Percentiles rank a stretch among this genome's conserved stretches.
These are phyloP conservation scores for Calonectria hongkongensis DNA, from an alignment of 2,329 filamentous ascomycete species.

Conservation along the genomic window DNA sequence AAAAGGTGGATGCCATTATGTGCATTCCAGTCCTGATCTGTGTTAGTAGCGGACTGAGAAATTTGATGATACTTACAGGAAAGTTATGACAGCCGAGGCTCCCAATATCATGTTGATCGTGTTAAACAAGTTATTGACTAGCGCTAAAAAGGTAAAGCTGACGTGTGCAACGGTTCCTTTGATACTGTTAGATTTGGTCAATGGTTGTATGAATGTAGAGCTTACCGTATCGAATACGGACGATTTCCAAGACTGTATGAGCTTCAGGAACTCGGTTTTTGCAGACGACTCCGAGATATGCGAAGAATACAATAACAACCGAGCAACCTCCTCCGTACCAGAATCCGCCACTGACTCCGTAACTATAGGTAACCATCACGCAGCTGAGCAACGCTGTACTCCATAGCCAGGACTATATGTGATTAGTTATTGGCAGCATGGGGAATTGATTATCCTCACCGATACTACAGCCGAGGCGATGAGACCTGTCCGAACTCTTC, in stretches of 20 bases:
- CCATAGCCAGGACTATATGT: slow-evolving; percentile 39
- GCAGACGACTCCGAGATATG: slow-evolving; percentile 89
- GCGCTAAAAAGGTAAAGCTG: slow-evolving; percentile 86
- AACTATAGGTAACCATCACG: slow-evolving; percentile 39
- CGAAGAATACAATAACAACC: slow-evolving; percentile 83
- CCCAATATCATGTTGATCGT: slow-evolving; percentile 92
- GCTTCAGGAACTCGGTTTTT: slow-evolving; percentile 91
- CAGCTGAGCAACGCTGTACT: slow-evolving; percentile 40
- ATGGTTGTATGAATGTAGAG: background rate
- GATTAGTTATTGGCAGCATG: background rate
- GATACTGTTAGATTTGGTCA: background rate
- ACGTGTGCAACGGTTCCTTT: slow-evolving; percentile 79
- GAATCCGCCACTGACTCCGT: slow-evolving; percentile 40
- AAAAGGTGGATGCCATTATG: slow-evolving; percentile 87
- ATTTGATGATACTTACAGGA: slow-evolving; percentile 48
- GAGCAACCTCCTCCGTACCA: slow-evolving; percentile 41
- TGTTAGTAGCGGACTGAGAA: background rate
- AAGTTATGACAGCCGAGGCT: slow-evolving; percentile 75
- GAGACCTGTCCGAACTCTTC: slow-evolving; percentile 38
- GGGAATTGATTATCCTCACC: background rate
- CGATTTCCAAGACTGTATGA: slow-evolving; percentile 88
- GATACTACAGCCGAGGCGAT: slow-evolving; percentile 41
- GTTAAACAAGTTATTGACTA: slow-evolving; percentile 90
- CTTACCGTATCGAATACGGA: slow-evolving; percentile 80
- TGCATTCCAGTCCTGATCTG: slow-evolving; percentile 58